Evolutionary conservation across 1,139 yeast species (phyloP).

Genomic region (Hyphopichia khmerensis): DNA sequence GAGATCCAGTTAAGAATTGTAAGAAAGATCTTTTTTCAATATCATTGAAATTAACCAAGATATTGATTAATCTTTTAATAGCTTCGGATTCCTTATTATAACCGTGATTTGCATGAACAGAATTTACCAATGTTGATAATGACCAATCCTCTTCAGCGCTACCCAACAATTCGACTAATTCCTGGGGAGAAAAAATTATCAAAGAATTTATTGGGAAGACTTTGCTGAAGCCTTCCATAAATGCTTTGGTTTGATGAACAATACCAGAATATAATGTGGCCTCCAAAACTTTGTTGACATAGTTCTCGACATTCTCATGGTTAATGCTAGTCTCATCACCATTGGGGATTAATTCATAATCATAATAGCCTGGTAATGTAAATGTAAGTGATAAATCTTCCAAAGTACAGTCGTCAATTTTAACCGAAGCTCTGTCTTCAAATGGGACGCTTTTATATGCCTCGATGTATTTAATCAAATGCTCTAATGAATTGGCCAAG

Average conservation of each 20-base stretch:
- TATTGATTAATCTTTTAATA: slow-evolving; percentile 56
- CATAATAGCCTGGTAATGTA: slow-evolving; percentile 75
- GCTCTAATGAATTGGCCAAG: slow-evolving; percentile 60
- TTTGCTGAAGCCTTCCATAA: slow-evolving; percentile 77
- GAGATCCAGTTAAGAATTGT: slow-evolving; percentile 92
- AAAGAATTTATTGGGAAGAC: slow-evolving; percentile 82
- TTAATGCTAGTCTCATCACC: slow-evolving; percentile 57
- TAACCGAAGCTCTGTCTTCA: slow-evolving; percentile 21
- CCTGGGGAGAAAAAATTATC: slow-evolving; percentile 69
- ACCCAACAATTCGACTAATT: slow-evolving; percentile 63
- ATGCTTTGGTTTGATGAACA: slow-evolving; percentile 60
- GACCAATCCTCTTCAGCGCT: slow-evolving; percentile 90
- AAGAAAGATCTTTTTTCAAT: slow-evolving; percentile 68
- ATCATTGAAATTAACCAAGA: slow-evolving; percentile 53
- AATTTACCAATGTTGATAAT: slow-evolving; percentile 51
- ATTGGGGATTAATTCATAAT: slow-evolving; percentile 52
- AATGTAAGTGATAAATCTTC: slow-evolving; percentile 62
- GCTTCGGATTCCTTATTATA: slow-evolving; percentile 69
- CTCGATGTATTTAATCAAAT: slow-evolving; percentile 45
- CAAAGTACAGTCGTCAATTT: slow-evolving; percentile 42
- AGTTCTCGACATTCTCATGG: slow-evolving; percentile 54
- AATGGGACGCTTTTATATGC: slow-evolving; percentile 18
- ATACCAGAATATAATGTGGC: slow-evolving; percentile 67
- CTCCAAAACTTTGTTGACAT: slow-evolving; percentile 59
- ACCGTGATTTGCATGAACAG: slow-evolving; percentile 88